Conservation (phyloP, 352 stramenopile genomes). For the Phytophthora hibernalis region DNA sequence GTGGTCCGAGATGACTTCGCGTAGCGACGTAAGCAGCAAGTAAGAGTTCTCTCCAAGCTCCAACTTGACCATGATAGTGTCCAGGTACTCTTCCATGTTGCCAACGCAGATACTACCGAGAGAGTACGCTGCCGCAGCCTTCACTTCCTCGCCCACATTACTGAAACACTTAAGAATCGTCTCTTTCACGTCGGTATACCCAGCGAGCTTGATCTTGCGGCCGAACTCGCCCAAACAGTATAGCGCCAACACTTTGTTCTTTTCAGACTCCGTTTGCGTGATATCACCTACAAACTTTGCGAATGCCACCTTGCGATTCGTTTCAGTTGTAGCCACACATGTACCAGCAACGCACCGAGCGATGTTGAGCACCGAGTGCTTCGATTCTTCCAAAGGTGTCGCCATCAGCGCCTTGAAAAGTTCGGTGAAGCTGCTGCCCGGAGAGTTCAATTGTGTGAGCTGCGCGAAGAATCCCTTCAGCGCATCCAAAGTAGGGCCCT, state of each 20-base stretch:
- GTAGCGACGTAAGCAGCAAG: conserved; percentile 95
- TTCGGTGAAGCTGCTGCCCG: conserved; percentile 81
- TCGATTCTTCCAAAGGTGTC: conserved; percentile 68
- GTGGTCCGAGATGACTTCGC: conserved; percentile 95
- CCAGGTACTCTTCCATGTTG: conserved; percentile 90
- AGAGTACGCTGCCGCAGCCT: conserved; percentile 96
- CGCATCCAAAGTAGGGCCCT: conserved; percentile 76
- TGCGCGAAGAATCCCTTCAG: conserved; percentile 73
- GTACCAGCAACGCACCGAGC: conserved; percentile 93
- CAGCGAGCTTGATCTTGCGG: conserved; percentile 90
- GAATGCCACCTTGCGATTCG: conserved; percentile 76
- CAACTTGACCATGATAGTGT: conserved; percentile 94
- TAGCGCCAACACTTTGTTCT: conserved; percentile 91
- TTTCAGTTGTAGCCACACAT: conserved; percentile 60
- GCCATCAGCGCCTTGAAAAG: conserved; percentile 87
- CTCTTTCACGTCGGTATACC: conserved; percentile 86
- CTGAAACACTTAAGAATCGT: conserved; percentile 93
- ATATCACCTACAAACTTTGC: conserved; percentile 79
- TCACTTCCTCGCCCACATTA: conserved; percentile 93
- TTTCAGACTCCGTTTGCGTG: conserved; percentile 55
- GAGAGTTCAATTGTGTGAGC: conserved; percentile 61
- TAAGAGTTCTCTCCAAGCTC: conserved; percentile 95
- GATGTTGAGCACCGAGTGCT: conserved; percentile 95
- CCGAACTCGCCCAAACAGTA: conserved; percentile 97
- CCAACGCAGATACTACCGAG: conserved; percentile 96